Base-by-base conservation (phyloP, 805 yeast species). In the Yueomyces sp. region DNA sequence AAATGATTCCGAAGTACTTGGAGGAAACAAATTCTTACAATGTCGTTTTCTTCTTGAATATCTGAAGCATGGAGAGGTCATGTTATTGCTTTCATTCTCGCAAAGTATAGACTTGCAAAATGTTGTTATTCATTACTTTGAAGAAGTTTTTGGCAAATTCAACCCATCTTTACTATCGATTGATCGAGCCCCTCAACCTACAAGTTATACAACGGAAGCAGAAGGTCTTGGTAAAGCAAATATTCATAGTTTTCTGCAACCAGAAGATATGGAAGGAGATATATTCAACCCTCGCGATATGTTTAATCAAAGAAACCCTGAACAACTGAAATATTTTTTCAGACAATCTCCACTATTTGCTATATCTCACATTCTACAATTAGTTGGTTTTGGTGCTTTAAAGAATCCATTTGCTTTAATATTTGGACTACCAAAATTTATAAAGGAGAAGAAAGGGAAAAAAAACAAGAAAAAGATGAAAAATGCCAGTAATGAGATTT, bases 261-360 rank as follows among this genome's bases (percentile, higher is more conserved):
- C 6, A 30, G 33, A 30, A 6, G 33, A 30, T 30, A 30, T 30
- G 9, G 33, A 30, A 6, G 33, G 9, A 6, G n/a, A 34, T 34
- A 80, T 79, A 52, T 81, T 81, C 55, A 72, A 73, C 54, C 53
- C 70, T 44, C 54, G 72, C 47, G 62, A 60, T 36, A 66, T 66
- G 51, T 57, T 65, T 33, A 52, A 60, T 28, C 68, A 65, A 41
- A 60, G 58, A 32, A 58, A 57, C 36, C 54, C 57, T 9, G 58
- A 59, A 41, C 62, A 62, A 53, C 50, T 68, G 37, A 78, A 76
- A 45, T 83, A 82, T 52, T 84, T 86, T 83, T 80, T 79, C 53
- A 81, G 81, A 53, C 81, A 82, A 55, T 79, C 85, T 1, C 74
- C 87, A 2, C 70, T 78, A 37, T 82, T 84, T 66, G 90, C 92